Conservation (phyloP, 768 basidiomycete genomes). For the Pleurotus platypus region DNA sequence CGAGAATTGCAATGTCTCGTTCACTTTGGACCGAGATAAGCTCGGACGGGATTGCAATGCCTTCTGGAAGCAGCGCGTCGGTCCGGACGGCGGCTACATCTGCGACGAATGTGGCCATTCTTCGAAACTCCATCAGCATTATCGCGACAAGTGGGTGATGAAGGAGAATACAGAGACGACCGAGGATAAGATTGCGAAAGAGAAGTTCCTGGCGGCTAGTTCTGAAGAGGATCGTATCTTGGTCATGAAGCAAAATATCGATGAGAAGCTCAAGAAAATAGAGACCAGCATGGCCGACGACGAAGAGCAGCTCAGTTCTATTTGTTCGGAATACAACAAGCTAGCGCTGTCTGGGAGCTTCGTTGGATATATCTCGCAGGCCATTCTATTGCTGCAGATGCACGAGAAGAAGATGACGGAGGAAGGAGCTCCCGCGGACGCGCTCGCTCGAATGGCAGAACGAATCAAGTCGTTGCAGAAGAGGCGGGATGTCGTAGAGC, state of each 20-base stretch:
- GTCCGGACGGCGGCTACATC: not conserved
- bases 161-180: slow-evolving; percentile 8
- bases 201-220: slow-evolving; percentile 10
- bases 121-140: slow-evolving; percentile 12
- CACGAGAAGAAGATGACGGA: slow-evolving; percentile 9
- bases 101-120: slow-evolving; percentile 11
- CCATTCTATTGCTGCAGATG: slow-evolving; percentile 12
- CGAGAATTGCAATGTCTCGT: slow-evolving; percentile 7
- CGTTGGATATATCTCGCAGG: slow-evolving; percentile 8
- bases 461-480: slow-evolving; percentile 8
- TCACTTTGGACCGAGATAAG: slow-evolving; percentile 8
- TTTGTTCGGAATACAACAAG: slow-evolving; percentile 8
- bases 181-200: slow-evolving; percentile 14
- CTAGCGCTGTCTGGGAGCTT: slow-evolving; percentile 14
- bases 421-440: slow-evolving; percentile 5
- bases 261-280: slow-evolving; percentile 1
- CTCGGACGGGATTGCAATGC: slow-evolving; percentile 7
- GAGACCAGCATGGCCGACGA: not conserved
- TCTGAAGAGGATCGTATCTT: slow-evolving; percentile 9
- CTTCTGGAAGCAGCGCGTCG: not conserved
- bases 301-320: slow-evolving; percentile 5
- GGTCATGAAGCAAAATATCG: not conserved
- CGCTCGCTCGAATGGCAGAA: slow-evolving; percentile 9
- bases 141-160: slow-evolving; percentile 11
- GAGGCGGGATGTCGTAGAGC: slow-evolving; percentile 7